A percentile compares a stretch with the other conserved stretches of the same genome.
These are phyloP conservation scores for Marasmius tenuissimus DNA, from an alignment of 1,284 basidiomycete genomes.

Conservation along the genomic window DNA sequence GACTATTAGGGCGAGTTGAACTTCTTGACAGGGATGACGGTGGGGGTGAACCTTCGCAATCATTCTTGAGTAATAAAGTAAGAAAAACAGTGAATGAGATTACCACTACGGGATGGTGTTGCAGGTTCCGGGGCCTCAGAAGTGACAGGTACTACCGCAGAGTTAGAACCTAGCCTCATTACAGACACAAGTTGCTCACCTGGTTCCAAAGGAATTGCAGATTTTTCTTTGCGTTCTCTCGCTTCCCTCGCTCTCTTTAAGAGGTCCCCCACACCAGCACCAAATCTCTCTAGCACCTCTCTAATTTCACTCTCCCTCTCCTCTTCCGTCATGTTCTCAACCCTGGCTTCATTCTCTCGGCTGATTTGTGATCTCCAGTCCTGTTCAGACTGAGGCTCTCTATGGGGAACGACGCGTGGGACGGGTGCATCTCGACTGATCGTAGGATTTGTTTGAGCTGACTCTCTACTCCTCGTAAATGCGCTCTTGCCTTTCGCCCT, in stretches of 20 bases:
- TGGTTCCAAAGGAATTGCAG: slow-evolving; percentile 2
- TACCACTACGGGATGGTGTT: slow-evolving; percentile 5
- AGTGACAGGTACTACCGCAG: slow-evolving; percentile 5
- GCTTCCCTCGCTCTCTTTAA: slow-evolving; percentile 53
- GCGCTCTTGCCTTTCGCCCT: slow-evolving; percentile 43
- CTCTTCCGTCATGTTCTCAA: slow-evolving; percentile 57
- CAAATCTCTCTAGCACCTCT: slow-evolving; percentile 70
- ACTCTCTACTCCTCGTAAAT: slow-evolving; percentile 50
- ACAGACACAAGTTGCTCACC: background rate
- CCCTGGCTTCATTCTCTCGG: slow-evolving; percentile 52
- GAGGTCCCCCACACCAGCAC: slow-evolving; percentile 58
- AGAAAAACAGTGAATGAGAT: background rate
- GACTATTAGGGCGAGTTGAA: slow-evolving; percentile 36
- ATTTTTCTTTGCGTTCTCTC: slow-evolving; percentile 32
- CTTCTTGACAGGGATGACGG: slow-evolving; percentile 22
- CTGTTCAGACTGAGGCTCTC: slow-evolving; percentile 16
- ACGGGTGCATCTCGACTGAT: background rate
- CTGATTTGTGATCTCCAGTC: slow-evolving; percentile 49
- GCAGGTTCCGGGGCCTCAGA: slow-evolving; percentile 6
- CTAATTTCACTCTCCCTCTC: slow-evolving; percentile 57
- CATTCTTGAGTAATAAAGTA: background rate
- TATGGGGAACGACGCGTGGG: slow-evolving; percentile 3
- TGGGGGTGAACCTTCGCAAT: background rate
- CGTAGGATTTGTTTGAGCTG: background rate
- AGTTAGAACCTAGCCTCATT: background rate